phyloP scores from a whole-genome alignment of 495 filamentous ascomycete genomes.

The Amphirosellinia nigrospora region DNA sequence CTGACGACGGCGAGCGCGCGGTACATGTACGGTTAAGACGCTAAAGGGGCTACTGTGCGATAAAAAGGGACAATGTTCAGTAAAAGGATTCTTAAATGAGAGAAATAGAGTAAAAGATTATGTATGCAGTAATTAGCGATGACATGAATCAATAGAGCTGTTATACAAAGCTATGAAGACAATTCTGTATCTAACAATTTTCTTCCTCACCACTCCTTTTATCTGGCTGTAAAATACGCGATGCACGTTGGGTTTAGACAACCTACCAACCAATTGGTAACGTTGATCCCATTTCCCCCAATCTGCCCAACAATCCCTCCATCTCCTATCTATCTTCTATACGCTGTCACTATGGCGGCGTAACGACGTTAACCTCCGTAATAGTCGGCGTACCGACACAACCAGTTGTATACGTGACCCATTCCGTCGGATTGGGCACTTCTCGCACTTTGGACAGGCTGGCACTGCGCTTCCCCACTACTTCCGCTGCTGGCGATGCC shows the following conservation, averaged over 20 bases:
- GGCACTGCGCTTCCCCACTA: no score
- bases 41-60: conserved; percentile 76
- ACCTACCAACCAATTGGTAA: conserved; percentile 4
- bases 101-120: conserved; percentile 14
- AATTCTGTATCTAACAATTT: neutral
- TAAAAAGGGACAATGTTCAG: conserved; percentile 39
- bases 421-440: conserved; percentile 44
- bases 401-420: conserved; percentile 46
- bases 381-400: conserved; percentile 39
- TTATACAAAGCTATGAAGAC: neutral
- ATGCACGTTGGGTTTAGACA: neutral
- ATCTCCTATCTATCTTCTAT: neutral
- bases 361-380: conserved; percentile 28
- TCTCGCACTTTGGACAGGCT: conserved; percentile 39
- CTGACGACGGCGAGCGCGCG: conserved; percentile 73
- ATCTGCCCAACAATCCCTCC: neutral
- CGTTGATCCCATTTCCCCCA: neutral
- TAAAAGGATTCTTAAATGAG: conserved; percentile 21
- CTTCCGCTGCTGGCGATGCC: neutral
- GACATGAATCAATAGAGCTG: conserved; percentile 22
- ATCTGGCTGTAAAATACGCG: neutral
- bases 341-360: conserved; percentile 19
- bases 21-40: conserved; percentile 74
- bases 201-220: neutral
- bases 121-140: neutral